Conservation (phyloP, 2,329 filamentous ascomycete species). For the Diaporthe vaccinii region DNA sequence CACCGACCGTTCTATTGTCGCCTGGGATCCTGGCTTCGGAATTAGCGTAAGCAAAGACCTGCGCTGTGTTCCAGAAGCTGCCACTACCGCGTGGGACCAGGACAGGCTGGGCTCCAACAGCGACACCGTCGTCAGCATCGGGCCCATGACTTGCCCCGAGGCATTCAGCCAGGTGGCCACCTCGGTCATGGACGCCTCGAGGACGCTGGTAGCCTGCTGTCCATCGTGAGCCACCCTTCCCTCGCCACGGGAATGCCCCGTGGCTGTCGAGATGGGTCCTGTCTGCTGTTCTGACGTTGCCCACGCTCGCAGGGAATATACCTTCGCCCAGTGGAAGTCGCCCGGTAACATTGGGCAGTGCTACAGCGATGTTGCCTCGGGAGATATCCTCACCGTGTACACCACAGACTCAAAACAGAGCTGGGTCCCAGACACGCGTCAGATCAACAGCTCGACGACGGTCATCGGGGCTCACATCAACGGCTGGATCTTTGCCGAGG, state of each 20-base stretch:
- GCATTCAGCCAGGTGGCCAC: not conserved
- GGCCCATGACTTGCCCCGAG: not conserved
- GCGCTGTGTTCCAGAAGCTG: not conserved
- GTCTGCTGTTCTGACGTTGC: not conserved
- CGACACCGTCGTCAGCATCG: not conserved
- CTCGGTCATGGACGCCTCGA: not conserved
- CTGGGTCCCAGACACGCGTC: not conserved
- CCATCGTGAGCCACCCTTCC: not conserved
- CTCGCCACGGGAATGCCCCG: not conserved
- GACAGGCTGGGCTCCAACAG: not conserved
- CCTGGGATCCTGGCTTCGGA: slow-evolving; percentile 8
- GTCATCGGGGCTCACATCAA: not conserved
- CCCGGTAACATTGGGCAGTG: not conserved
- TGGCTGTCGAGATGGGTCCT: not conserved
- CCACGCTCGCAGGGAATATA: not conserved
- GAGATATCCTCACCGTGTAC: not conserved
- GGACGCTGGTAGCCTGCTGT: not conserved
- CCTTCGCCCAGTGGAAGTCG: not conserved
- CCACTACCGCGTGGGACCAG: not conserved
- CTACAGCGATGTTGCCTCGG: not conserved
- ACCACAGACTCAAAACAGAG: not conserved
- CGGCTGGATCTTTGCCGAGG: slow-evolving; percentile 9
- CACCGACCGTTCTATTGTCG: not conserved
- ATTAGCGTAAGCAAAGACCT: not conserved
- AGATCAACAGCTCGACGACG: not conserved